These are phyloP conservation scores for Nephelium lappaceum DNA, from an alignment of 345 rosid genomes.

Conservation along the genomic window DNA sequence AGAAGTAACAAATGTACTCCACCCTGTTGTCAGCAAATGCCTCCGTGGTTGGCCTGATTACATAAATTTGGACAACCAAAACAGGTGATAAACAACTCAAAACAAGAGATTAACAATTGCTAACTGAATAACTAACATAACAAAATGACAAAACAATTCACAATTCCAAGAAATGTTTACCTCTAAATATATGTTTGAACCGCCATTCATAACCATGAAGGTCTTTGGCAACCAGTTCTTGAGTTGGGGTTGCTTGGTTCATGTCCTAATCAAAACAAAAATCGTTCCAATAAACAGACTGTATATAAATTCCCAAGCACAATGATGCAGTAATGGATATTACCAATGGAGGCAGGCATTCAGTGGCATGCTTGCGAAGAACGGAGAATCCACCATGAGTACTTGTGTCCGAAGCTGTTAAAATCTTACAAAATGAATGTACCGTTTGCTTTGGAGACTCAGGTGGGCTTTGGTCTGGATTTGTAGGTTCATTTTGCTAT, in stretches of 20 bases:
- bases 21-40: conserved; percentile 81
- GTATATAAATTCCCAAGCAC: not conserved
- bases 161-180: conserved; percentile 31
- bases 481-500: conserved; percentile 70
- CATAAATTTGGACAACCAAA: not conserved
- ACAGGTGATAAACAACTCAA: not conserved
- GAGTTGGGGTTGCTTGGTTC: conserved; percentile 61
- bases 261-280: conserved; percentile 40
- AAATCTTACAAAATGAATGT: conserved; percentile 77
- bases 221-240: conserved; percentile 72
- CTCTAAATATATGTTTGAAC: conserved; percentile 80
- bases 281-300: not conserved
- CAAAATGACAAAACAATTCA: not conserved
- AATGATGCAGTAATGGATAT: not conserved
- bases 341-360: conserved; percentile 80
- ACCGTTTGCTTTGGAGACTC: conserved; percentile 53
- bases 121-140: conserved; percentile 2
- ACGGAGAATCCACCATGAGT: conserved; percentile 98
- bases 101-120: not conserved
- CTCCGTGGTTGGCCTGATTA: conserved; percentile 72
- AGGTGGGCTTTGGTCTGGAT: conserved; percentile 43
- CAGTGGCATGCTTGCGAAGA: conserved; percentile 83
- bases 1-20: conserved; percentile 78
- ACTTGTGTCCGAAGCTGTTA: conserved; percentile 94
- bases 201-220: conserved; percentile 82